phyloP scores from a whole-genome alignment of 2,329 filamentous ascomycete species.

The Cercospora sesami region DNA sequence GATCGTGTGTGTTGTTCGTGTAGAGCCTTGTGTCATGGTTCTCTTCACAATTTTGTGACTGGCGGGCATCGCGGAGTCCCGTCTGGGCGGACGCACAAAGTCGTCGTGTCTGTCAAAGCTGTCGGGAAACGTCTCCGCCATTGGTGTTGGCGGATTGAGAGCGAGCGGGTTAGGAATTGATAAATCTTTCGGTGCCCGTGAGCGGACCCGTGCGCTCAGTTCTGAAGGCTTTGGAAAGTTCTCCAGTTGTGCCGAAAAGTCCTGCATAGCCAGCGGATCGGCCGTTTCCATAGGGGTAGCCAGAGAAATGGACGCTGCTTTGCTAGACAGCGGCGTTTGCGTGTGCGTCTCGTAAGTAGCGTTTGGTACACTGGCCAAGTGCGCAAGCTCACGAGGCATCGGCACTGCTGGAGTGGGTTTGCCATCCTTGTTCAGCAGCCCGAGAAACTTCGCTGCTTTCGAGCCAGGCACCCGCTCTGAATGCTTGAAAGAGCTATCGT shows the following conservation, averaged over 20 bases:
- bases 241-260: conserved; percentile 25
- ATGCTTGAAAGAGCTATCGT: conserved; percentile 3
- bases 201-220: neutral
- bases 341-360: conserved; percentile 7
- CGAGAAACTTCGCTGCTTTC: conserved; percentile 35
- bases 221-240: conserved; percentile 23
- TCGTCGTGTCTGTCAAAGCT: neutral
- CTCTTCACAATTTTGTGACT: conserved; percentile 12
- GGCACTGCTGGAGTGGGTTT: conserved; percentile 10
- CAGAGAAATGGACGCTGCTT: neutral
- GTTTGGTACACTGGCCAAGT: neutral
- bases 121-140: neutral
- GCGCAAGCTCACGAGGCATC: conserved; percentile 3
- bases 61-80: conserved; percentile 15
- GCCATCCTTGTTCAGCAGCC: conserved; percentile 20
- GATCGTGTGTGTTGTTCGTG: conserved; percentile 25
- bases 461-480: conserved; percentile 24
- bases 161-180: conserved; percentile 6
- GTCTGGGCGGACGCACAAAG: conserved; percentile 15
- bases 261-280: conserved; percentile 9
- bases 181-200: neutral
- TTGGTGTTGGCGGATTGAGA: conserved; percentile 8
- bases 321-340: neutral
- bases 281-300: conserved; percentile 2
- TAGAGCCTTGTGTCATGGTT: conserved; percentile 11